These are phyloP conservation scores for Datisca glomerata DNA, from an alignment of 306 rosid genomes.

Conservation along the genomic window DNA sequence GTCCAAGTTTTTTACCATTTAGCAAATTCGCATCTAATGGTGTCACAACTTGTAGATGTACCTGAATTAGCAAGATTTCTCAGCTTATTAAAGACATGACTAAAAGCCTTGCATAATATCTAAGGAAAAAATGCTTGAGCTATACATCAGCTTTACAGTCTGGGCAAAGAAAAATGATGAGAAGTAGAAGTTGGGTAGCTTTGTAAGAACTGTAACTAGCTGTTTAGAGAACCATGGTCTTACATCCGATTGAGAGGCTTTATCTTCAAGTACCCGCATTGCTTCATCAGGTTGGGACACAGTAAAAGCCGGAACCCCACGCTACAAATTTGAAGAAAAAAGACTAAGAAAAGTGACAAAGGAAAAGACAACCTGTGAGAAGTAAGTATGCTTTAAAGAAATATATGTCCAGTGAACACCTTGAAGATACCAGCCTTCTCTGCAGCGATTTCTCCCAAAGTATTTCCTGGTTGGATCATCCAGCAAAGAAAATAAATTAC, in stretches of 20 bases:
- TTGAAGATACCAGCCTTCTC: constrained; percentile 98
- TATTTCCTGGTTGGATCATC: constrained; percentile 43
- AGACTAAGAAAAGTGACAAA: constrained; percentile 5
- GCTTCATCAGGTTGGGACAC: constrained; percentile 91
- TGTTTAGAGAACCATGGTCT: constrained; percentile 20
- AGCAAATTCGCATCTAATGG: constrained; percentile 56
- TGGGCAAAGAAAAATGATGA: too few relatives aligned
- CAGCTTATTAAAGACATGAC: constrained; percentile 6
- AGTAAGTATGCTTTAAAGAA: constrained; percentile 3
- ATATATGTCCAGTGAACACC: constrained; percentile 33
- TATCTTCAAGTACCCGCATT: constrained; percentile 68
- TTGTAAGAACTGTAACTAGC: too few relatives aligned
- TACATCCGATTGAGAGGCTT: constrained; percentile 64
- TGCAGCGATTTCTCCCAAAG: constrained; percentile 82
- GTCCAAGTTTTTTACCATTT: constrained; percentile 68
- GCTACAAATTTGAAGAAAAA: constrained; percentile 37
- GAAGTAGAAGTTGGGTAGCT: too few relatives aligned
- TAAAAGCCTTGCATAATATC: too few relatives aligned
- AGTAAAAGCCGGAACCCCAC: constrained; percentile 61
- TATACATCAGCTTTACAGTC: too few relatives aligned
- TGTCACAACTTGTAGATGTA: constrained; percentile 51
- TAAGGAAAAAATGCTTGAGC: too few relatives aligned
- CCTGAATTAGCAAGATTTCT: constrained; percentile 31
- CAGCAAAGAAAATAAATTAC: constrained; percentile 17
- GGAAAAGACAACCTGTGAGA: background rate